Percentiles rank a stretch among this genome's conserved stretches.
Evolutionary conservation across 768 basidiomycete genomes (phyloP).

Genomic region (Podaxis rugospora): DNA sequence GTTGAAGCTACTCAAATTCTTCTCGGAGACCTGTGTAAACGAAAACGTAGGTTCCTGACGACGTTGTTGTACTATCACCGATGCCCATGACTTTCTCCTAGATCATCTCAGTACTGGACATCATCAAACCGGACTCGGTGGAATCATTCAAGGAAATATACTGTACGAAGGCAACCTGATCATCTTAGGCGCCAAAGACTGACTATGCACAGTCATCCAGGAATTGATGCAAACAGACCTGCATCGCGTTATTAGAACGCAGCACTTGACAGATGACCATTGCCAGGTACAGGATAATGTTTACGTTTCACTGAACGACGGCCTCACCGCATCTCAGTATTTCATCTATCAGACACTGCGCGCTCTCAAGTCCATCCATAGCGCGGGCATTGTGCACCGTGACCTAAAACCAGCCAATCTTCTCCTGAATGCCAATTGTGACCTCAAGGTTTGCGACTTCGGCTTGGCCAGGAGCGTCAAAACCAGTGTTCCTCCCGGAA

Average conservation of each 20-base stretch:
- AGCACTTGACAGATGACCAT: slow-evolving; percentile 88
- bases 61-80: not conserved
- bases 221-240: slow-evolving; percentile 90
- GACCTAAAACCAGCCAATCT: slow-evolving; percentile 87
- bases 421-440: slow-evolving; percentile 85
- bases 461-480: slow-evolving; percentile 72
- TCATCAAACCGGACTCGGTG: slow-evolving; percentile 73
- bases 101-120: slow-evolving; percentile 92
- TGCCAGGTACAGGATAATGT: slow-evolving; percentile 49
- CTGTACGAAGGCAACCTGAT: slow-evolving; percentile 35
- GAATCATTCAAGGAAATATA: slow-evolving; percentile 87
- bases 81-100: slow-evolving; percentile 24
- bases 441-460: slow-evolving; percentile 88
- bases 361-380: slow-evolving; percentile 86
- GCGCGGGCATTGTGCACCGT: slow-evolving; percentile 75
- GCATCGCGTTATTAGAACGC: slow-evolving; percentile 88
- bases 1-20: slow-evolving; percentile 85
- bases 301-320: slow-evolving; percentile 33
- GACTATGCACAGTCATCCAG: slow-evolving; percentile 54
- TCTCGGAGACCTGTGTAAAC: slow-evolving; percentile 74
- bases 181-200: slow-evolving; percentile 2
- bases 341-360: slow-evolving; percentile 83
- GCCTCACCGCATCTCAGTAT: slow-evolving; percentile 40
- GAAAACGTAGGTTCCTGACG: slow-evolving; percentile 55
- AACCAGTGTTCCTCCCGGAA: slow-evolving; percentile 47